phyloP scores from a whole-genome alignment of 1,139 yeast genomes.

The Hyphopichia wangnamkhiaoensis region DNA sequence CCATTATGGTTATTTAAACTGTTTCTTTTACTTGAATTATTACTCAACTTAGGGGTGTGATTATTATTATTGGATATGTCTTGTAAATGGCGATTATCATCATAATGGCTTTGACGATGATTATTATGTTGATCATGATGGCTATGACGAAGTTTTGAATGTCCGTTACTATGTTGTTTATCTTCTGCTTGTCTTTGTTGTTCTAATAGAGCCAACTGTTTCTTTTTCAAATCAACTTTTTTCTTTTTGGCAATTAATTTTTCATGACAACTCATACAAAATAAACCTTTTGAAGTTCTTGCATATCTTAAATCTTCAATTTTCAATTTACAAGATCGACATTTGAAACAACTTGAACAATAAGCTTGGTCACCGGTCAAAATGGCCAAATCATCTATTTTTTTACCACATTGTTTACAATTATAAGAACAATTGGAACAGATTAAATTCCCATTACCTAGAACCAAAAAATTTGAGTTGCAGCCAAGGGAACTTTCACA shows the following conservation, averaged over 20 bases:
- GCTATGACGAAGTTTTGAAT: background rate
- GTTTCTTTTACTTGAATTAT: slow-evolving; percentile 12
- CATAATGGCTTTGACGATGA: background rate
- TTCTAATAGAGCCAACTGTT: slow-evolving; percentile 26
- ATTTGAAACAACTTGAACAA: slow-evolving; percentile 87
- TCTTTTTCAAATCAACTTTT: slow-evolving; percentile 50
- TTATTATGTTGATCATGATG: too few species aligned
- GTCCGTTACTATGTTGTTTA: slow-evolving; percentile 7
- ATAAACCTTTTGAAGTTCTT: slow-evolving; percentile 88
- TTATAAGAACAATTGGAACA: slow-evolving; percentile 90
- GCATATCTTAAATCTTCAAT: slow-evolving; percentile 93
- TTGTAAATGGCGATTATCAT: slow-evolving; percentile 12
- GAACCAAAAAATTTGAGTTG: slow-evolving; percentile 82
- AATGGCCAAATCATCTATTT: slow-evolving; percentile 94
- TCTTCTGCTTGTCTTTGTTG: slow-evolving; percentile 15
- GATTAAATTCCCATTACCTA: slow-evolving; percentile 89
- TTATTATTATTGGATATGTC: slow-evolving; percentile 19
- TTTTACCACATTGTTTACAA: slow-evolving; percentile 84
- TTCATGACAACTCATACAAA: slow-evolving; percentile 93
- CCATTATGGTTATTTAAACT: slow-evolving; percentile 2
- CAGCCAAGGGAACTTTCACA: slow-evolving; percentile 80
- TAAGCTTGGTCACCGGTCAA: slow-evolving; percentile 94
- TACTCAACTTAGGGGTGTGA: slow-evolving; percentile 16
- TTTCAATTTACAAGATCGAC: slow-evolving; percentile 84
- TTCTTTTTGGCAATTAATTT: slow-evolving; percentile 71